These are phyloP conservation scores for Ophiostoma perfectum DNA, from an alignment of 2,329 filamentous ascomycete genomes.

Conservation along the genomic window DNA sequence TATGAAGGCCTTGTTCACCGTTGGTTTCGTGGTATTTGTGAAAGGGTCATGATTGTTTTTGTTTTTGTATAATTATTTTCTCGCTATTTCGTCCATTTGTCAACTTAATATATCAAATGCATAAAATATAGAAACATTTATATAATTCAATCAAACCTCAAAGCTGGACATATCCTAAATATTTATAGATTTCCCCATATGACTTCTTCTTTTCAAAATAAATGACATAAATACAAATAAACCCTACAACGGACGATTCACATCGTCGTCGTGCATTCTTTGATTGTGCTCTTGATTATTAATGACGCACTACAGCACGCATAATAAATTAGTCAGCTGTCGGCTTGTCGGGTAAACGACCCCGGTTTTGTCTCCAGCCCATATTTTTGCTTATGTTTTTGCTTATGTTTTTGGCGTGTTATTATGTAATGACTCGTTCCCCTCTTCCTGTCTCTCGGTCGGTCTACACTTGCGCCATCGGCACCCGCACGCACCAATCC, in stretches of 20 bases:
- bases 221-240: not conserved
- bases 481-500: not conserved
- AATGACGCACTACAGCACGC: slow-evolving; percentile 19
- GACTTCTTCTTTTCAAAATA: not conserved
- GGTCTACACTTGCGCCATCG: not conserved
- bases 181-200: not conserved
- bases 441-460: not conserved
- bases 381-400: no score
- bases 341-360: not conserved
- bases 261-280: not conserved
- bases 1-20: not conserved
- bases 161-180: not conserved
- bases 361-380: not conserved
- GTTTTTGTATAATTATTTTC: not conserved
- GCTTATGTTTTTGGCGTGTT: no score
- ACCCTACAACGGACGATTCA: not conserved
- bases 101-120: no score
- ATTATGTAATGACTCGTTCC: slow-evolving; percentile 7
- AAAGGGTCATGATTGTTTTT: not conserved
- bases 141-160: not conserved
- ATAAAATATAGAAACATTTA: not conserved
- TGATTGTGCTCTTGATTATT: not conserved
- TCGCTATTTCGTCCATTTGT: not conserved
- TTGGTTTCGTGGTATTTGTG: not conserved
- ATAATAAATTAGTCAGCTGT: slow-evolving; percentile 19